Evolutionary conservation across 2,329 filamentous ascomycete genomes (phyloP).

Genomic region (Ophiocordyceps sinensis): DNA sequence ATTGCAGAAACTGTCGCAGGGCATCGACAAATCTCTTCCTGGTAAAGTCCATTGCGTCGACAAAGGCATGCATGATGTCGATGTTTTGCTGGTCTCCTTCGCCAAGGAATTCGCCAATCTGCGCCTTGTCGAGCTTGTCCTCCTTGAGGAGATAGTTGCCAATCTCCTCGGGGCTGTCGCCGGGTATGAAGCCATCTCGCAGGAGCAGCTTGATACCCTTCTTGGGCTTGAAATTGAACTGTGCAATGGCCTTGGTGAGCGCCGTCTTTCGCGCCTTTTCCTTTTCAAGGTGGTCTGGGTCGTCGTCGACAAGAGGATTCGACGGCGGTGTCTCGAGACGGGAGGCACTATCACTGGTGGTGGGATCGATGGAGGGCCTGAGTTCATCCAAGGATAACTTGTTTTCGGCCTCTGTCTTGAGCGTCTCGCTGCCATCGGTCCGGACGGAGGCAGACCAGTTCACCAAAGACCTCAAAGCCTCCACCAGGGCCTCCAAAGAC

Average conservation of each 20-base stretch:
- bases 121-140: conserved; percentile 76
- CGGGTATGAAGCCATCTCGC: conserved; percentile 74
- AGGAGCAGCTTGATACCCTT: conserved; percentile 75
- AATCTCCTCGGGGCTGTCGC: conserved; percentile 65
- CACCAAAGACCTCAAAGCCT: conserved; percentile 76
- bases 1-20: conserved; percentile 79
- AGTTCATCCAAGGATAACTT: conserved; percentile 31
- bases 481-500: conserved; percentile 75
- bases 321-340: conserved; percentile 47
- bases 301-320: conserved; percentile 66
- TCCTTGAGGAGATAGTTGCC: conserved; percentile 70
- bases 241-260: conserved; percentile 70
- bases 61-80: conserved; percentile 96
- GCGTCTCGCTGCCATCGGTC: conserved; percentile 33
- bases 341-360: conserved; percentile 43
- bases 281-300: conserved; percentile 86
- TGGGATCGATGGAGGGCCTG: conserved; percentile 55
- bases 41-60: conserved; percentile 86
- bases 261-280: conserved; percentile 92
- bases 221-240: conserved; percentile 98
- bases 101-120: conserved; percentile 86
- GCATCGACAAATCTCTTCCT: conserved; percentile 89
- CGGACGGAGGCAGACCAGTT: conserved; percentile 66
- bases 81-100: conserved; percentile 90
- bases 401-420: conserved; percentile 17